Conservation (phyloP, 148 eudicot species). For the Cornus suecica region DNA sequence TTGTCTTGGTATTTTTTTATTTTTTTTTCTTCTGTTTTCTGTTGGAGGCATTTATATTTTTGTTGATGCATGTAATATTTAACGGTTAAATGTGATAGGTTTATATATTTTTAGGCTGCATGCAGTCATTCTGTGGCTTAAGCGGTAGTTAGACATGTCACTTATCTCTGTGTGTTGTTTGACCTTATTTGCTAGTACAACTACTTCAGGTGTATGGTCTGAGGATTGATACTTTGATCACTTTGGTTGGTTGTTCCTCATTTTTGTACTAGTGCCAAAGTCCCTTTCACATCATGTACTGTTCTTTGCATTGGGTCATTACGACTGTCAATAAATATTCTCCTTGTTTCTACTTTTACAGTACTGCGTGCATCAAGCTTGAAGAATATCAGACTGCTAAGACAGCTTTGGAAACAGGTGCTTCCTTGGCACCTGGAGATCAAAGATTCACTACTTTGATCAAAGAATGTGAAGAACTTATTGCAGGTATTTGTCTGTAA, state of each 20-base stretch:
- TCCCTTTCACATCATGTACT: neutral
- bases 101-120: too few relatives aligned
- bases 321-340: neutral
- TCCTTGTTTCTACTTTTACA: constrained; percentile 23
- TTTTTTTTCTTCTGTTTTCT: too few relatives aligned
- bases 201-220: neutral
- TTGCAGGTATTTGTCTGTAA: constrained; percentile 61
- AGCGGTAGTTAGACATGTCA: neutral
- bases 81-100: neutral
- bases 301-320: constrained; percentile 1
- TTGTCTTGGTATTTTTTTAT: neutral
- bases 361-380: constrained; percentile 81
- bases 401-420: constrained; percentile 74
- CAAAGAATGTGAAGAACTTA: constrained; percentile 74
- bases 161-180: neutral
- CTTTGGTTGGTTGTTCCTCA: neutral
- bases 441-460: constrained; percentile 71
- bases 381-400: constrained; percentile 95
- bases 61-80: neutral
- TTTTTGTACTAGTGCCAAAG: neutral
- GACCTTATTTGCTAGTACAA: neutral
- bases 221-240: neutral
- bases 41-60: neutral
- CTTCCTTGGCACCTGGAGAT: constrained; percentile 64
- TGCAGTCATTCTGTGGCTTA: neutral